These are phyloP conservation scores for Venturia carpophila DNA, from an alignment of 2,329 filamentous ascomycete species.

Conservation along the genomic window DNA sequence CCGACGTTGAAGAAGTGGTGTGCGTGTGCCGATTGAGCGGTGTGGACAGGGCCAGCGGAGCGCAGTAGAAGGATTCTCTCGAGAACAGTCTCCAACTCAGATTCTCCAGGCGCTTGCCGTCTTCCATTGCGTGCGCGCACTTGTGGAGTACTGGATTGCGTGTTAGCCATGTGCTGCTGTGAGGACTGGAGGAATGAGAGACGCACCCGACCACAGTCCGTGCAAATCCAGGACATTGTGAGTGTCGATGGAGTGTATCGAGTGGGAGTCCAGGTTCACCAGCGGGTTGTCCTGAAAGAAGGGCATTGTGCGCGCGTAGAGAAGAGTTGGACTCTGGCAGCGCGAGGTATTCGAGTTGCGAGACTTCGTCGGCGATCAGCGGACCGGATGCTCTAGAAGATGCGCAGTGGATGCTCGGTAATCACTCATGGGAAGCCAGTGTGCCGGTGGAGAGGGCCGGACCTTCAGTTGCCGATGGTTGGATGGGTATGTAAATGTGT, in stretches of 20 bases:
- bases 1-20: slow-evolving; percentile 21
- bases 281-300: slow-evolving; percentile 76
- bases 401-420: background rate
- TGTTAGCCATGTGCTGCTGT: slow-evolving; percentile 13
- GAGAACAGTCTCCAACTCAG: slow-evolving; percentile 95
- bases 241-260: slow-evolving; percentile 92
- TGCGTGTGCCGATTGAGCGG: slow-evolving; percentile 20
- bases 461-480: background rate
- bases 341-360: background rate
- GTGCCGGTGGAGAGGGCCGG: background rate
- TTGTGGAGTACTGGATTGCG: slow-evolving; percentile 70
- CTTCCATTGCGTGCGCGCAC: slow-evolving; percentile 87
- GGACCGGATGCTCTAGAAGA: background rate
- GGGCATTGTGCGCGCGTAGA: slow-evolving; percentile 54
- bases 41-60: slow-evolving; percentile 37
- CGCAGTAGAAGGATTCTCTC: slow-evolving; percentile 83
- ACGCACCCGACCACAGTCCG: slow-evolving; percentile 92
- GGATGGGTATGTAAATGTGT: background rate
- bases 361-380: slow-evolving; percentile 2
- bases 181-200: slow-evolving; percentile 19
- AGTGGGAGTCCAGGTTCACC: slow-evolving; percentile 81
- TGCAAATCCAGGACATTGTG: slow-evolving; percentile 87
- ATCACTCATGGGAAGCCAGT: background rate
- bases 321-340: no score
- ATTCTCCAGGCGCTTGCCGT: slow-evolving; percentile 88